These are phyloP conservation scores for Strigomonas galati DNA, from an alignment of 208 protist species.

Conservation along the genomic window DNA sequence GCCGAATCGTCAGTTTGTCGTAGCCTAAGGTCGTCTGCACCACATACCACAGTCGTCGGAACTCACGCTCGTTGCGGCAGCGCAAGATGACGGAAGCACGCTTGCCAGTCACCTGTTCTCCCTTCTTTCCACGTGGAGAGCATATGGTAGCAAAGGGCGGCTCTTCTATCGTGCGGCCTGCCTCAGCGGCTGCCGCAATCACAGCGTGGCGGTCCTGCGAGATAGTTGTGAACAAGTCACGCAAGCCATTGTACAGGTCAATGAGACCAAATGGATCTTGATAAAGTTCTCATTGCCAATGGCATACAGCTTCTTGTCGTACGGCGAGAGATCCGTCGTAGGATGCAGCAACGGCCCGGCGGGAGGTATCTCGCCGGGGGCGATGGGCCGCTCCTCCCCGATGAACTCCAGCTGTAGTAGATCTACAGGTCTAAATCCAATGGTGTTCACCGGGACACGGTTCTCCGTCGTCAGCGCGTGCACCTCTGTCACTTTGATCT, in stretches of 20 bases:
- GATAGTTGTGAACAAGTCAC: constrained; percentile 28
- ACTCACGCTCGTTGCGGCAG: constrained; percentile 30
- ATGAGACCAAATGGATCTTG: constrained; percentile 22
- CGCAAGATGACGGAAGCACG: constrained; percentile 16
- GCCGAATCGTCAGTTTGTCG: constrained; percentile 51
- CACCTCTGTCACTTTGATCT: constrained; percentile 30
- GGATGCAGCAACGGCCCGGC: constrained; percentile 24
- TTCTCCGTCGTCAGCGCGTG: constrained; percentile 17
- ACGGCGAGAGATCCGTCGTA: constrained; percentile 4
- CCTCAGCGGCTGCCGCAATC: constrained; percentile 7
- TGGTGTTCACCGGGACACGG: background rate
- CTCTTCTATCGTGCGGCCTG: constrained; percentile 4
- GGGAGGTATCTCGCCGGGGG: constrained; percentile 15
- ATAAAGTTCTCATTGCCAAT: constrained; percentile 18
- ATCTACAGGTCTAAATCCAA: constrained; percentile 12
- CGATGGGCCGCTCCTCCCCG: constrained; percentile 20
- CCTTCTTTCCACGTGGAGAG: constrained; percentile 1
- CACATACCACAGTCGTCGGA: constrained; percentile 51
- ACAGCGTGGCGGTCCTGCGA: constrained; percentile 12
- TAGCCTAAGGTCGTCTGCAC: constrained; percentile 67
- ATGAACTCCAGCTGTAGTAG: constrained; percentile 29
- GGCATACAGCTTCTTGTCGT: constrained; percentile 3
- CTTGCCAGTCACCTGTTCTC: background rate
- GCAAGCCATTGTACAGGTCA: constrained; percentile 33
- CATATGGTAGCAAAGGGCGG: constrained; percentile 11